Conservation (phyloP, 2,329 filamentous ascomycete genomes). For the Scytalidium sp. region DNA sequence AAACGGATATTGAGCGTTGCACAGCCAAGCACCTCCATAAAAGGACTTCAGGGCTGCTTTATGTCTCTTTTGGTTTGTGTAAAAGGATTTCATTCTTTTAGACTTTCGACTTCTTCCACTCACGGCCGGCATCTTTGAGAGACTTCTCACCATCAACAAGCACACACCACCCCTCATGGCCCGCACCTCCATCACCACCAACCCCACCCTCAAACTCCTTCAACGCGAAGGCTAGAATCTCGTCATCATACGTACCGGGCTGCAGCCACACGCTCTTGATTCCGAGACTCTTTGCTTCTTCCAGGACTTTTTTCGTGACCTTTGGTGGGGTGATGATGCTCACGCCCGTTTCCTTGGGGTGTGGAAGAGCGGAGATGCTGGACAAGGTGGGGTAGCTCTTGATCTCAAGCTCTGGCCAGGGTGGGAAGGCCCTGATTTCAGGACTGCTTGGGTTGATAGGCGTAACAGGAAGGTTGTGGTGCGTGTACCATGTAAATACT, state of each 20-base stretch:
- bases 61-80: too few relatives aligned
- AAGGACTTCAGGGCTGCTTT: too few relatives aligned
- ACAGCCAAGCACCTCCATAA: too few relatives aligned
- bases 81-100: too few relatives aligned
- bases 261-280: conserved; percentile 82
- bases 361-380: conserved; percentile 60
- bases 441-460: conserved; percentile 76
- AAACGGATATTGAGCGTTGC: too few relatives aligned
- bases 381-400: conserved; percentile 47
- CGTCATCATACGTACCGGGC: conserved; percentile 81
- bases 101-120: conserved; percentile 18
- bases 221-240: conserved; percentile 67
- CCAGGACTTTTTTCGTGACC: conserved; percentile 70
- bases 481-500: conserved; percentile 86
- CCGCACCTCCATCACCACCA: conserved; percentile 59
- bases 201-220: conserved; percentile 71
- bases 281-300: conserved; percentile 73
- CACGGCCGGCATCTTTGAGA: conserved; percentile 49
- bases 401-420: conserved; percentile 26
- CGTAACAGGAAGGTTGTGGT: conserved; percentile 70
- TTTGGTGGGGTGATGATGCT: conserved; percentile 85
- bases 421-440: conserved; percentile 57
- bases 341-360: conserved; percentile 69
- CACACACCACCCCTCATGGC: conserved; percentile 81
- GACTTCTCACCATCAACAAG: conserved; percentile 76